Evolutionary conservation across 192 early-diverging fungal species (phyloP).

Genomic region (Coemansia asiatica): DNA sequence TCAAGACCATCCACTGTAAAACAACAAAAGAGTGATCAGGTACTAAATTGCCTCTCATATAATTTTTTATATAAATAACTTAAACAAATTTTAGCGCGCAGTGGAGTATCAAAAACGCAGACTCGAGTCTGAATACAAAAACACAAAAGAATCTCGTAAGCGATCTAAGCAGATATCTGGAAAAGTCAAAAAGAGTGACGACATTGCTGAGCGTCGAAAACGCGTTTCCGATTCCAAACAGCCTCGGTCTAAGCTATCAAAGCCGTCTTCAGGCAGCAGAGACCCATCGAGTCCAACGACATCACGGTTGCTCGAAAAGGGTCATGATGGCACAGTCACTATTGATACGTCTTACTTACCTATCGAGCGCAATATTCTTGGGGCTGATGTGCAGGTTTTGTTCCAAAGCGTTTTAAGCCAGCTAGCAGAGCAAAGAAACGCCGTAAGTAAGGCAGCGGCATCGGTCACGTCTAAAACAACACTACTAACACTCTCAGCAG

Average conservation of each 20-base stretch:
- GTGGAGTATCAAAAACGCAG: conserved; percentile 50
- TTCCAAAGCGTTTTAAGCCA: conserved; percentile 54
- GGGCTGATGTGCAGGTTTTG: conserved; percentile 45
- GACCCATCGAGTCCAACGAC: conserved; percentile 44
- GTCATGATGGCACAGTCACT: conserved; percentile 13
- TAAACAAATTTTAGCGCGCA: conserved; percentile 25
- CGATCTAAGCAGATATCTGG: conserved; percentile 23
- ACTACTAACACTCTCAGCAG: background rate
- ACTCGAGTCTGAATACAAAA: conserved; percentile 35
- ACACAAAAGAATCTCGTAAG: conserved; percentile 43
- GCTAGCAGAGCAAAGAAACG: conserved; percentile 44
- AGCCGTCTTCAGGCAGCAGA: conserved; percentile 12
- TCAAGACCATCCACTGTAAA: no score
- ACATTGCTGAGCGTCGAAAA: conserved; percentile 31
- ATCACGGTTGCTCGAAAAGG: conserved; percentile 16
- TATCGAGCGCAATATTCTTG: conserved; percentile 47
- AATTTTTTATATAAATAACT: background rate
- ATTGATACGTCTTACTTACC: conserved; percentile 27
- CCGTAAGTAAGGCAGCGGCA: conserved; percentile 19
- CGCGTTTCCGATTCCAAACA: conserved; percentile 34
- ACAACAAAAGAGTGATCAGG: no score
- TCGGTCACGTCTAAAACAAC: background rate
- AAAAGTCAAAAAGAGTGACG: conserved; percentile 32
- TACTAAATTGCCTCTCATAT: no score
- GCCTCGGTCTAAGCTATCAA: conserved; percentile 20